Evolutionary conservation across 108 stramenopile species (phyloP), one percentile per base, ranked within the genome.

Genomic region (Parietichytrium sp.): DNA sequence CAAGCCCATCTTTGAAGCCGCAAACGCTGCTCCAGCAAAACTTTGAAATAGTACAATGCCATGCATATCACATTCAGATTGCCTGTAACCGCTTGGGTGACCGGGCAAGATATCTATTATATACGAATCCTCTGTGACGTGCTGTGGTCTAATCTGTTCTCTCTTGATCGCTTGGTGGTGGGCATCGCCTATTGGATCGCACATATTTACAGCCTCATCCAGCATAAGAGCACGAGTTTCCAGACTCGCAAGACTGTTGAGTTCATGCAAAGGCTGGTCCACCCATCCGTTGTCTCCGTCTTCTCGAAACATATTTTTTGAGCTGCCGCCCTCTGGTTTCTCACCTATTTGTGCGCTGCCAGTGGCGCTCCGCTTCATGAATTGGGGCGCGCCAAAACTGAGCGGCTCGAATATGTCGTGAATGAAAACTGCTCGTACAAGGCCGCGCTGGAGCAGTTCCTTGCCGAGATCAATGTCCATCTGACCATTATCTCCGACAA

Each of bases 11-110:
- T 72, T 42, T 6, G 16, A 25, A 8, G 61, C 61, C 13, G 61
- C 61, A n/a, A 45, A 16, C 16, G 61, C 61, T 16, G 61, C 61
- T n/a, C 61, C 61, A 6, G 61, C 61, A 20, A 45, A 72, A 42
- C 61, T 72, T 72, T 72, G 61, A 45, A 72, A 72, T n/a, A 72
- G 42, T 45, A 72, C 61, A 72, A 72, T 72, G 10, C 61, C 61
- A 6, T 33, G 38, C 3, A 45, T 42, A 15, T 10, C 23, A n/a
- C 61, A 72, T 72, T 72, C 61, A 7, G 36, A n/a, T n/a, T 72
- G 36, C 1, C 61, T 33, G 20, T 45, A 72, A 6, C 61, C 61
- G 20, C 45, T 42, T 25, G 61, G 61, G 6, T 45, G 38, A 27
- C 61, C 45, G 10, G 36, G 61, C 42, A n/a, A 45, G 13, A 72